These are phyloP conservation scores for Paraconiothyrium brasiliense DNA, from an alignment of 2,329 filamentous ascomycete species.

Conservation along the genomic window DNA sequence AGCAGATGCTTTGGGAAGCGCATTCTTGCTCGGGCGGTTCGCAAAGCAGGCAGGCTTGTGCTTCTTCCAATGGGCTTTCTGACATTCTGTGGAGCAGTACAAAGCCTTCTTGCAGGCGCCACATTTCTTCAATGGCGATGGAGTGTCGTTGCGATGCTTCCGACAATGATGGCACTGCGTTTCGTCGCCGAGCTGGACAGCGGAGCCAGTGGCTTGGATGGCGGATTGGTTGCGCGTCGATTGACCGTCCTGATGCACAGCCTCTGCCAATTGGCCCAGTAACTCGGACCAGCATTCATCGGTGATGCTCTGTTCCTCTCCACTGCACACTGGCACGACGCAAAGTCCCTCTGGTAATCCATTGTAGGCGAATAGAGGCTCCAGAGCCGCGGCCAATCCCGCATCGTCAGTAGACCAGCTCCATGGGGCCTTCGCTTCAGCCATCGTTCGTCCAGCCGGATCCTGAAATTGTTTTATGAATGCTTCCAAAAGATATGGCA, in stretches of 20 bases:
- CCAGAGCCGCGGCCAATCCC: background rate
- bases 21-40: background rate
- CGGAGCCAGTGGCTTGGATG: background rate
- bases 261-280: background rate
- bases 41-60: background rate
- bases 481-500: background rate
- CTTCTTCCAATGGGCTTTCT: constrained; percentile 1
- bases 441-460: background rate
- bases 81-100: background rate
- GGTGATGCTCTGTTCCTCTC: background rate
- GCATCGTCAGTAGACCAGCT: constrained; percentile 5
- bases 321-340: background rate
- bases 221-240: background rate
- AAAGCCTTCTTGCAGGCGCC: background rate
- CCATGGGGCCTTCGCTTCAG: background rate
- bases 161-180: background rate
- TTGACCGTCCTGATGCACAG: background rate
- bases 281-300: background rate
- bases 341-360: constrained; percentile 2
- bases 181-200: background rate
- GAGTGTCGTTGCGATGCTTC: background rate
- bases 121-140: constrained; percentile 3
- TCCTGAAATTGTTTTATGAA: background rate
- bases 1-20: background rate
- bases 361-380: background rate